phyloP scores from a whole-genome alignment of 2,329 filamentous ascomycete species.

The Sarocladium kiliense region DNA sequence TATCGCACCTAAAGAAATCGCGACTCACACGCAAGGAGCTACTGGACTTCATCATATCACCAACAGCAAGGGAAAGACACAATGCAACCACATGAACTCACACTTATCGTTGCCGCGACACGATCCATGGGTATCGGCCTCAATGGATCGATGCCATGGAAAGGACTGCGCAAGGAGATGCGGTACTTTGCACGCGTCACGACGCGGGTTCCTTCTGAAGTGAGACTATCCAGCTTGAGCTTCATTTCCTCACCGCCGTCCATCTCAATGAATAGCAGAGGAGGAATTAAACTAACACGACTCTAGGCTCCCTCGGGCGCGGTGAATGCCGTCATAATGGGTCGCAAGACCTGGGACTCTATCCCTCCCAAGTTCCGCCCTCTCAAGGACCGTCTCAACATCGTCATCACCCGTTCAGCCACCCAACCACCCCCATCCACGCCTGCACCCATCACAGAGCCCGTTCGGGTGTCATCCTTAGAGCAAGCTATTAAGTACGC shows the following conservation, averaged over 20 bases:
- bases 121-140: slow-evolving; percentile 83
- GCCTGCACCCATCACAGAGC: slow-evolving; percentile 24
- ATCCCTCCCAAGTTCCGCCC: slow-evolving; percentile 78
- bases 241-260: not conserved
- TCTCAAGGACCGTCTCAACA: slow-evolving; percentile 72
- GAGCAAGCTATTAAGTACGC: slow-evolving; percentile 50
- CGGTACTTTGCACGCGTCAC: slow-evolving; percentile 90
- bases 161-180: slow-evolving; percentile 85
- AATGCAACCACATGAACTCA: slow-evolving; percentile 55
- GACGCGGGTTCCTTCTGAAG: slow-evolving; percentile 51
- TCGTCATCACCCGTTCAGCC: slow-evolving; percentile 65
- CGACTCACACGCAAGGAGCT: not conserved
- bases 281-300: not conserved
- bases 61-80: not conserved
- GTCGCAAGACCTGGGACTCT: slow-evolving; percentile 92
- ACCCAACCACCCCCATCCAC: slow-evolving; percentile 14
- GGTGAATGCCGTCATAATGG: slow-evolving; percentile 86
- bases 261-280: not conserved
- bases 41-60: not conserved
- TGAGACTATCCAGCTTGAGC: slow-evolving; percentile 16
- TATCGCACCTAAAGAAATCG: not conserved
- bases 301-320: slow-evolving; percentile 23
- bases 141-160: slow-evolving; percentile 79
- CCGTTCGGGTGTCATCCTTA: slow-evolving; percentile 55
- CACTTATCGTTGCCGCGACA: slow-evolving; percentile 93